Evolutionary conservation across 2,329 filamentous ascomycete genomes (phyloP), one percentile per base, ranked within the genome.

Genomic region (Zymoseptoria passerinii): DNA sequence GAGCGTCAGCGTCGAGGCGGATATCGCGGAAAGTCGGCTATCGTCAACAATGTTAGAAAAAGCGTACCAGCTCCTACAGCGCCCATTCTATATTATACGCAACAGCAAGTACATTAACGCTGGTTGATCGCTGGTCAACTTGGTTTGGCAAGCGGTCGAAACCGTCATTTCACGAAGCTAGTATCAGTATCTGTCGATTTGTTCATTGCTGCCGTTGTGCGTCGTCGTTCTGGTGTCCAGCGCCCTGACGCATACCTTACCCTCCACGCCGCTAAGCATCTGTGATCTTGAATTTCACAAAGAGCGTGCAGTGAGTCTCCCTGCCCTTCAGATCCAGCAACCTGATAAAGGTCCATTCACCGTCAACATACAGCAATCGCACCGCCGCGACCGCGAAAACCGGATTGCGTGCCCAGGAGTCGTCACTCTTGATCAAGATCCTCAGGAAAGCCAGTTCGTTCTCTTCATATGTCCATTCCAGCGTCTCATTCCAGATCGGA

Each of bases 381-480:
- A 88, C 78, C 0, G 84, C 81, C 0, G 81, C 76, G 1, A 85
- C 83, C 0, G 80, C 81, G 61, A 86, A 79, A 55, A 84, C 80
- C 0, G 84, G 83, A 63, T 88, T 88, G 50, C 74, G 74, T 0
- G 82, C 74, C 70, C 83, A 88, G 61, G 78, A 79, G 59, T 85
- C 83, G 59, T 88, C 85, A 63, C 81, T 84, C 76, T 88, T 88
- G 72, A 88, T 78, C 49, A 87, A 73, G 59, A 88, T 77, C 0
- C 85, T 76, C 63, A 88, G 63, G 65, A 88, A 88, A 0, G 80
- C 79, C 52, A 88, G 67, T 68, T 87, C 85, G 63, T 83, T 86
- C 57, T 87, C 84, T 5, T 85, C 81, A 65, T 82, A 88, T 60
- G 85, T 82, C 85, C 85, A 88, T 66, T 86, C 83, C 8, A 88